Evolutionary conservation across 2,329 filamentous ascomycete species (phyloP), one percentile per base, ranked within the genome.

Genomic region (Penicillium fuscoglaucum): DNA sequence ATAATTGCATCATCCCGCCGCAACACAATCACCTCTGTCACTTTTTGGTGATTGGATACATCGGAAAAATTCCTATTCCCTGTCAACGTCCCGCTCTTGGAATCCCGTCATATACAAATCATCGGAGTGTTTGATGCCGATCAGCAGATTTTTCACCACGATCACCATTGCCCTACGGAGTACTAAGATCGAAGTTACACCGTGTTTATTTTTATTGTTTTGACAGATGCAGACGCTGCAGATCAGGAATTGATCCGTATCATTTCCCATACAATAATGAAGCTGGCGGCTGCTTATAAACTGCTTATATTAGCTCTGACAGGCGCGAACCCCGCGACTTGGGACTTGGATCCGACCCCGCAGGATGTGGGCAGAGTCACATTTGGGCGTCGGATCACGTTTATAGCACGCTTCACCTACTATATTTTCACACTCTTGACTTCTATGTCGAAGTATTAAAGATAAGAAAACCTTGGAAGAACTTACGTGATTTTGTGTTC

Each of bases 1-100:
- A 62, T 52, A 40, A 64, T 66, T 64, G 62, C 62, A 66, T 64
- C 61, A 65, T 66, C 58, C 62, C 61, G 47, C 40, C 13, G 55
- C 39, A 45, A 35, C 17, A 52, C 24, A 39, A 39, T 52, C 47
- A 45, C 33, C 29, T 48, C 37, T 46, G 28, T 46, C 54, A 50
- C 17, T 48, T 53, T 50, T 50, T 28, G 24, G n/a, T 63, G 44
- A 55, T 64, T 60, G 46, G 55, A 57, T 35, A 55, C 37, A 29
- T 52, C 50, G 39, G 39, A 40, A 52, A 21, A 46, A 53, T 49
- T 45, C 41, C 58, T 57, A 55, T 43, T 45, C 54, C 45, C 45
- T 10, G 9, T 40, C 19, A 24, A 28, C 12, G 17, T 37, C 17
- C 40, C 51, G 24, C 17, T 35, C 21, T 47, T 37, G 6, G n/a